Conservation (phyloP, 805 yeast genomes). For the Kazachstania psychrophila region DNA sequence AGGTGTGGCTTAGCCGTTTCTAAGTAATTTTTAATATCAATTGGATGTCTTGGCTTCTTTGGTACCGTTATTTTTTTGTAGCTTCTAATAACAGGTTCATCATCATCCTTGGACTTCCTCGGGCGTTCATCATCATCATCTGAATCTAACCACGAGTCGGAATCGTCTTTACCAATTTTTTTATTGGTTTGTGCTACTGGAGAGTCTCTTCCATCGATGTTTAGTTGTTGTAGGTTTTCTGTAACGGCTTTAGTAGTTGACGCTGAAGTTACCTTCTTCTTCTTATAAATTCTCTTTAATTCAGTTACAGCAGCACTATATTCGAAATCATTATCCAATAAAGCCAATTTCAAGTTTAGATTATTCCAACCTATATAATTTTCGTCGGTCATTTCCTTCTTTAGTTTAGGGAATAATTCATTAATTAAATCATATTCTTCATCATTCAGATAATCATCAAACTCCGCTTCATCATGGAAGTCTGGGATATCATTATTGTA, state of each 20-base stretch:
- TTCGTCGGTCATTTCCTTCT: slow-evolving; percentile 29
- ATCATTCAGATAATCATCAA: slow-evolving; percentile 30
- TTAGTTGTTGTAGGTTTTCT: slow-evolving; percentile 4
- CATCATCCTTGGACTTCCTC: slow-evolving; percentile 1
- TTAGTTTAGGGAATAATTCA: slow-evolving; percentile 38
- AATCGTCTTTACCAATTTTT: slow-evolving; percentile 16
- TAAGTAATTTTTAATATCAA: slow-evolving; percentile 66
- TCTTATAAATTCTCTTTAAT: slow-evolving; percentile 21
- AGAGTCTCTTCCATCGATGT: neutral
- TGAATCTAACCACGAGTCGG: slow-evolving; percentile 21
- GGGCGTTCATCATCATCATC: slow-evolving; percentile 23
- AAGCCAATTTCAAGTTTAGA: slow-evolving; percentile 40
- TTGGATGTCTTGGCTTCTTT: slow-evolving; percentile 32
- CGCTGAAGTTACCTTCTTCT: slow-evolving; percentile 13
- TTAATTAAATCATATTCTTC: slow-evolving; percentile 35
- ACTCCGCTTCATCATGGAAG: slow-evolving; percentile 33
- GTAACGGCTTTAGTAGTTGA: slow-evolving; percentile 3
- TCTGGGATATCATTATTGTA: slow-evolving; percentile 29
- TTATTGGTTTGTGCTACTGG: neutral
- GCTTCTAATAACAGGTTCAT: slow-evolving; percentile 13
- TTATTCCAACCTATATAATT: slow-evolving; percentile 37
- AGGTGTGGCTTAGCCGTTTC: slow-evolving; percentile 87
- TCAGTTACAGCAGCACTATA: slow-evolving; percentile 39
- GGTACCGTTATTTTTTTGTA: slow-evolving; percentile 23
- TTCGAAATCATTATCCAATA: slow-evolving; percentile 45